Evolutionary conservation across 2,329 filamentous ascomycete species (phyloP), one percentile per base, ranked within the genome.

Genomic region (Colletotrichum brevisporum): DNA sequence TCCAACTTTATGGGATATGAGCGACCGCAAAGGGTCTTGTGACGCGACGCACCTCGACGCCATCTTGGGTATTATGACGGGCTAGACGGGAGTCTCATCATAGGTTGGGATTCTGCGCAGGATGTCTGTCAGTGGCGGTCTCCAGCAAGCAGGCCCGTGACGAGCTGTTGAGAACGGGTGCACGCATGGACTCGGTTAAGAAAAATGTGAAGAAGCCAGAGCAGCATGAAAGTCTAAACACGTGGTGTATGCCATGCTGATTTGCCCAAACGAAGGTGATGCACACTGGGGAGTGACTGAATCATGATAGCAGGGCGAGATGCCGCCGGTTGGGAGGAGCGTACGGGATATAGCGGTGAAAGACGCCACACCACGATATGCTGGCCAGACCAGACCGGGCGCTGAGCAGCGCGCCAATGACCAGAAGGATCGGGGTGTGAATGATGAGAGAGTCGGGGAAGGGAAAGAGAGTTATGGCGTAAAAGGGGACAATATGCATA

Each of bases 11-110:
- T 63, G 18, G 48, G 43, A 16, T 36, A 9, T 51, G 55, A 36
- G 26, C 21, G 55, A 67, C 56, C 26, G 16, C 50, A 51, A 66
- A 45, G 55, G 59, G 51, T 48, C 27, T 5, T 13, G 12, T 43
- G 57, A 16, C 47, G 56, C 48, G 55, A 74, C 80, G 77, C 74
- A 87, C 86, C 86, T 88, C 75, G 87, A 89, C 75, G 86, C 84
- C 87, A 89, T 89, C 72, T 81, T 86, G 16, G 31, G 78, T 77
- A 75, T 80, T 82, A 73, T 72, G 53, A 73, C 72, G 64, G 47
- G 58, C 60, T 64, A 75, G 68, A 67, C 65, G 45, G 48, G 70
- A 57, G 57, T 71, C 67, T 71, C 71, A 72, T 72, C 70, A 63
- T 72, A 59, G 24, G 13, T 51, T 63, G 67, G 43, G 64, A 39